Evolutionary conservation across 805 yeast species (phyloP).

Genomic region (Starmerella apis): DNA sequence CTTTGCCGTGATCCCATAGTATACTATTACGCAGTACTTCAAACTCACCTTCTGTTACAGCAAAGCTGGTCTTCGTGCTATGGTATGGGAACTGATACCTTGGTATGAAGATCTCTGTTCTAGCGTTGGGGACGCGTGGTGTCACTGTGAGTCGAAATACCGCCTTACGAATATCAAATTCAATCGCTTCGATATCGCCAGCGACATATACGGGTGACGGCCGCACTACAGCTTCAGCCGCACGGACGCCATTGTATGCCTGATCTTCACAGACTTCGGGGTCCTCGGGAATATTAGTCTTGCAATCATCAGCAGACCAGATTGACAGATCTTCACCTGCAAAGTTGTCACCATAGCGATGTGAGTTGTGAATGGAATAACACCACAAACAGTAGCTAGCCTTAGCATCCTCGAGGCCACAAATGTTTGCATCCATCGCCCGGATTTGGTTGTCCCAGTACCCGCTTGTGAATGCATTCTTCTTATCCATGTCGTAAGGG

Average conservation of each 20-base stretch:
- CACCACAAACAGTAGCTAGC: constrained; percentile 79
- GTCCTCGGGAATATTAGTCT: too few relatives aligned
- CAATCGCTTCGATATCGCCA: constrained; percentile 48
- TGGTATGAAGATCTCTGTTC: constrained; percentile 48
- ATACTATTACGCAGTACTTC: constrained; percentile 17
- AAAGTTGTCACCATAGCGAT: constrained; percentile 86
- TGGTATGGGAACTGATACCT: constrained; percentile 48
- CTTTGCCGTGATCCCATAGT: constrained; percentile 22
- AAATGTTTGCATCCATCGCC: constrained; percentile 73
- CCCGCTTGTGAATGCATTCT: constrained; percentile 55
- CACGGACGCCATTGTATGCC: constrained; percentile 53
- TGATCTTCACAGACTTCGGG: too few relatives aligned
- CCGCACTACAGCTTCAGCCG: constrained; percentile 60
- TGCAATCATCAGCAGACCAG: constrained; percentile 43
- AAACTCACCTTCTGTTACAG: constrained; percentile 18
- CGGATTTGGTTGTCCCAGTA: constrained; percentile 62
- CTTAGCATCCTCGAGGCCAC: constrained; percentile 64
- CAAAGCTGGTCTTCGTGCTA: neutral
- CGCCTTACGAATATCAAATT: constrained; percentile 46
- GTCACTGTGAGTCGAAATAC: constrained; percentile 42
- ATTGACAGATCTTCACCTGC: constrained; percentile 88
- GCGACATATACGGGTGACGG: constrained; percentile 60
- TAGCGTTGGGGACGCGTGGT: constrained; percentile 17
- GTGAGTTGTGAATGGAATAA: constrained; percentile 61
- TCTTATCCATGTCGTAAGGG: constrained; percentile 91